Evolutionary conservation across 2,329 filamentous ascomycete genomes (phyloP).

Genomic region (Trichocomaceae sp.): DNA sequence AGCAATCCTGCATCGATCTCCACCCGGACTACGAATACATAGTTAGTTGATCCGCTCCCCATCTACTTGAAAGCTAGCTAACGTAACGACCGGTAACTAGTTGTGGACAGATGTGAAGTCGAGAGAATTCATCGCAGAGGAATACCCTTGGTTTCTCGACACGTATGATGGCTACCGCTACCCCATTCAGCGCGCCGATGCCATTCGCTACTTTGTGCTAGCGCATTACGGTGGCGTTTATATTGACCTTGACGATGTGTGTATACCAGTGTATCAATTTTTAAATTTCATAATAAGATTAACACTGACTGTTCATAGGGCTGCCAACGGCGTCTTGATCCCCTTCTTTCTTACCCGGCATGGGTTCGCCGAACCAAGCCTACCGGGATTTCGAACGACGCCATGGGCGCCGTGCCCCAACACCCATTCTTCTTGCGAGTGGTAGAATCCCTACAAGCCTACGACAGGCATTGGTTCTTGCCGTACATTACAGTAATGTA

Average conservation of each 20-base stretch:
- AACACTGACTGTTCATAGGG: conserved; percentile 40
- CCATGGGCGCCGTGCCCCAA: conserved; percentile 65
- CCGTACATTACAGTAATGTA: conserved; percentile 77
- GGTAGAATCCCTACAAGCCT: conserved; percentile 60
- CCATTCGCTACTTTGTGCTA: conserved; percentile 73
- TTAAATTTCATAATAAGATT: no score
- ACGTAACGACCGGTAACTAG: conserved; percentile 36
- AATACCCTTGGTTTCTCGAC: conserved; percentile 72
- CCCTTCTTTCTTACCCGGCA: conserved; percentile 61
- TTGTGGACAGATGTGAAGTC: conserved; percentile 69
- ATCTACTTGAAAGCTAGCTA: conserved; percentile 12
- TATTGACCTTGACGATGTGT: conserved; percentile 67
- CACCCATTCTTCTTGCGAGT: conserved; percentile 69
- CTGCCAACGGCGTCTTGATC: conserved; percentile 62
- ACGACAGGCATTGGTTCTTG: conserved; percentile 62
- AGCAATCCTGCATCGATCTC: conserved; percentile 59
- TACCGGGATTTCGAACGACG: conserved; percentile 75
- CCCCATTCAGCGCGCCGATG: conserved; percentile 70
- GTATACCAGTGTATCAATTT: conserved; percentile 18
- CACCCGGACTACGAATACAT: conserved; percentile 70
- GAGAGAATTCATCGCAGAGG: conserved; percentile 62
- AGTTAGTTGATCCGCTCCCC: conserved; percentile 37
- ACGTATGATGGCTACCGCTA: conserved; percentile 69
- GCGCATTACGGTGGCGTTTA: conserved; percentile 73
- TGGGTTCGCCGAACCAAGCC: conserved; percentile 66